Base-by-base conservation (phyloP, 345 rosid species). In the Triadica sebifera region DNA sequence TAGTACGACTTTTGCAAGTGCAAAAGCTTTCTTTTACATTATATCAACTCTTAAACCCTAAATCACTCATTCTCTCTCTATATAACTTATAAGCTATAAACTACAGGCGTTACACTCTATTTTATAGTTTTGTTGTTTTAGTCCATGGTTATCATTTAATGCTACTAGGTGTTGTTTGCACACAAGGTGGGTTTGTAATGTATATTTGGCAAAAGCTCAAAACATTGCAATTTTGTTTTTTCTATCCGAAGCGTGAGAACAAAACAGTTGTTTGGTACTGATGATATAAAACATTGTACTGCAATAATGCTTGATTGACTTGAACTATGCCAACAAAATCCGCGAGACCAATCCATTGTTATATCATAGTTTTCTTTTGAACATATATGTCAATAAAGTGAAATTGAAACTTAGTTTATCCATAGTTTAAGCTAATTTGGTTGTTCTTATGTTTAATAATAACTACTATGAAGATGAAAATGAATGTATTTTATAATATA, bases 91-190 rank as follows among this genome's bases (percentile, higher is more conserved):
- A n/a, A n/a, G n/a, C n/a, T n/a, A n/a, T n/a, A n/a, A n/a, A n/a
- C n/a, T n/a, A n/a, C n/a, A n/a, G n/a, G n/a, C n/a, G n/a, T n/a
- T n/a, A n/a, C n/a, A n/a, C 66, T 69, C 45, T 64, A 53, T 70
- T 76, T 67, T 70, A 11, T 39, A 9, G 66, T 69, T 66, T 58
- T 53, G 11, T 64, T 52, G 65, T 81, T 67, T 25, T 24, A 41
- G 17, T 53, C 39, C 37, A 41, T 67, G 41, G 56, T 74, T 61
- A 55, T 61, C 24, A 17, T 43, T 72, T 75, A 51, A 20, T 73
- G 25, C 68, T 15, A 51, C 11, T 57, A 62, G 53, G 73, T 65
- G 37, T 25, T 34, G 70, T 16, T 38, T 24, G 46, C 46, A 24
- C 22, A n/a, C 57, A 12, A 51, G 51, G 8, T 63, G 38, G 63